phyloP scores from a whole-genome alignment of 768 basidiomycete species.

The Royoungia palumana region DNA sequence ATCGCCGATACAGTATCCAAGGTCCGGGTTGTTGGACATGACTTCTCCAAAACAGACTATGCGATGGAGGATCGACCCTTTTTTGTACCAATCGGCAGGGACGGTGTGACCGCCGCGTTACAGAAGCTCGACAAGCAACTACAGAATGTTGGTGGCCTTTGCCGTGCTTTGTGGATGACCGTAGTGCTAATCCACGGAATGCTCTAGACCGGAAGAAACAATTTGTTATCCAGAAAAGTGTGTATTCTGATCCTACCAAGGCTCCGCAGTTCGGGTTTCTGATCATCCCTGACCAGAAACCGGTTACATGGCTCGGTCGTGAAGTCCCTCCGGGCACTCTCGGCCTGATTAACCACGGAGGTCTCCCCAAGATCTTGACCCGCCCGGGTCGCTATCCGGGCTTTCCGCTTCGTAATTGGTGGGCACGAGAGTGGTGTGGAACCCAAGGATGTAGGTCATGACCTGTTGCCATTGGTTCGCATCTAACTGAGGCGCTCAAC shows the following conservation, averaged over 20 bases:
- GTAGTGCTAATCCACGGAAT: conserved; percentile 1
- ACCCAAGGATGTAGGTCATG: conserved; percentile 57
- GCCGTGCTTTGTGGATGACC: neutral
- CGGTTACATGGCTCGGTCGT: conserved; percentile 65
- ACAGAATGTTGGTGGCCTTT: conserved; percentile 26
- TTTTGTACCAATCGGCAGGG: conserved; percentile 64
- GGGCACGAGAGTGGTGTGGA: conserved; percentile 73
- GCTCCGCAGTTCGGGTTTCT: neutral
- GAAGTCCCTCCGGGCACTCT: conserved; percentile 71
- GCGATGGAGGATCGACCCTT: conserved; percentile 59
- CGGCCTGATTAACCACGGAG: conserved; percentile 80
- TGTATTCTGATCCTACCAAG: conserved; percentile 9
- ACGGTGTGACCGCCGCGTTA: conserved; percentile 66
- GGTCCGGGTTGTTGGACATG: conserved; percentile 20
- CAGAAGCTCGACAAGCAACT: conserved; percentile 68
- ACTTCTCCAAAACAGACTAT: conserved; percentile 51
- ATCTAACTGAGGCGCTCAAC: neutral
- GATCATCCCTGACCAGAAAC: conserved; percentile 34
- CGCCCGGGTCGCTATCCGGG: conserved; percentile 75
- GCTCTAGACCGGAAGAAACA: conserved; percentile 50
- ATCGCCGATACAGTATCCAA: conserved; percentile 12
- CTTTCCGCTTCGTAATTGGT: conserved; percentile 79
- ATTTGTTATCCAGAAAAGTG: conserved; percentile 62
- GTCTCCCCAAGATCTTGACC: conserved; percentile 71
- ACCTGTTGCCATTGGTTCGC: neutral